Evolutionary conservation across 441 rosid species (phyloP).

Genomic region (Kokia cookei): DNA sequence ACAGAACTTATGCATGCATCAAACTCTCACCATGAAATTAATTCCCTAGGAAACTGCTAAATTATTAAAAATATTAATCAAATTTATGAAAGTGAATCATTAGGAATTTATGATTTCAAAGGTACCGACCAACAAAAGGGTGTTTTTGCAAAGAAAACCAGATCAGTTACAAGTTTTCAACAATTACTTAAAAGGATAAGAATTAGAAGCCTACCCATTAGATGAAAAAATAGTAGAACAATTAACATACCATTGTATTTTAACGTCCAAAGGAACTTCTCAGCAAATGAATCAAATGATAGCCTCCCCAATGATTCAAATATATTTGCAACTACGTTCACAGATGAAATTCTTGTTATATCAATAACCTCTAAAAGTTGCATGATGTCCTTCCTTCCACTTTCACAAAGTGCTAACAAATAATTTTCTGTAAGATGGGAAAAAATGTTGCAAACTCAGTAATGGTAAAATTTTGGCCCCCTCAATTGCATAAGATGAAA

Average conservation of each 20-base stretch:
- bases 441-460: background rate
- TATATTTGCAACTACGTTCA: conserved; percentile 29
- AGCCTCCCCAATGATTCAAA: conserved; percentile 66
- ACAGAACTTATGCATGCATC: background rate
- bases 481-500: background rate
- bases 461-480: background rate
- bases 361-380: conserved; percentile 56
- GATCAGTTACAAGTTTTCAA: background rate
- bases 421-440: conserved; percentile 51
- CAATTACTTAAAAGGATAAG: background rate
- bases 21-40: background rate
- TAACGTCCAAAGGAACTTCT: conserved; percentile 49
- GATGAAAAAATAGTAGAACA: conserved; percentile 3
- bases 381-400: conserved; percentile 44
- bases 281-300: conserved; percentile 41
- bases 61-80: background rate
- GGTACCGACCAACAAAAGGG: background rate
- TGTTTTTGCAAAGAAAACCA: background rate
- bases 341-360: conserved; percentile 50
- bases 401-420: conserved; percentile 68
- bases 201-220: conserved; percentile 1
- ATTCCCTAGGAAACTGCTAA: background rate
- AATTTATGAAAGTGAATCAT: background rate
- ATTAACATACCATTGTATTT: conserved; percentile 42
- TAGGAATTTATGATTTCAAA: background rate